Conservation (phyloP, 768 basidiomycete genomes). For the Boletus insuetus region DNA sequence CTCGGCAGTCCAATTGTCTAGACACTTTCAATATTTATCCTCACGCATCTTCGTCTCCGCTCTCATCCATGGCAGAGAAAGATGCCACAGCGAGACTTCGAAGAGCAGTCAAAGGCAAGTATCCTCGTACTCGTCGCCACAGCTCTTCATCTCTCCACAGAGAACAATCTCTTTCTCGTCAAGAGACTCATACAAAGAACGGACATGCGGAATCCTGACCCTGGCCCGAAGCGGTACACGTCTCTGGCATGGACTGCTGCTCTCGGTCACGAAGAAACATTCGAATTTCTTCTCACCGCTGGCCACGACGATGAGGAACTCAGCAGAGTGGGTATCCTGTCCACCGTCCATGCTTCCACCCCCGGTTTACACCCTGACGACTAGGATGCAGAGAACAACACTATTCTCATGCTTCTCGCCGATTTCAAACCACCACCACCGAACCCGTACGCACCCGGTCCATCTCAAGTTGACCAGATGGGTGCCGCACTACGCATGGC, state of each 20-base stretch:
- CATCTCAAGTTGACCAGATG: slow-evolving; percentile 58
- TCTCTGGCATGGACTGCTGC: slow-evolving; percentile 91
- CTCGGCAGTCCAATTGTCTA: slow-evolving; percentile 24
- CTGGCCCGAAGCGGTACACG: slow-evolving; percentile 70
- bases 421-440: slow-evolving; percentile 60
- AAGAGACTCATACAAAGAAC: slow-evolving; percentile 81
- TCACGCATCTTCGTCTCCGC: slow-evolving; percentile 20
- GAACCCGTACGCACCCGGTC: slow-evolving; percentile 44
- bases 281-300: slow-evolving; percentile 80
- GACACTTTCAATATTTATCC: slow-evolving; percentile 18
- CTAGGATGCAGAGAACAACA: slow-evolving; percentile 91
- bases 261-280: slow-evolving; percentile 87
- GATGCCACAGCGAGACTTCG: slow-evolving; percentile 72
- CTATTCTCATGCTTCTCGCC: slow-evolving; percentile 90
- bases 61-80: slow-evolving; percentile 70
- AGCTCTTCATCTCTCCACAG: slow-evolving; percentile 41
- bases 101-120: slow-evolving; percentile 73
- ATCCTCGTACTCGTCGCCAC: neutral
- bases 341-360: slow-evolving; percentile 2
- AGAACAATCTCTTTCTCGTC: slow-evolving; percentile 93
- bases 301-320: slow-evolving; percentile 95
- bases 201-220: slow-evolving; percentile 90
- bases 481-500: slow-evolving; percentile 85
- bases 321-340: slow-evolving; percentile 63
- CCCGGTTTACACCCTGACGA: slow-evolving; percentile 17